Base-by-base conservation (phyloP, 345 rosid genomes). In the Acer campestre region DNA sequence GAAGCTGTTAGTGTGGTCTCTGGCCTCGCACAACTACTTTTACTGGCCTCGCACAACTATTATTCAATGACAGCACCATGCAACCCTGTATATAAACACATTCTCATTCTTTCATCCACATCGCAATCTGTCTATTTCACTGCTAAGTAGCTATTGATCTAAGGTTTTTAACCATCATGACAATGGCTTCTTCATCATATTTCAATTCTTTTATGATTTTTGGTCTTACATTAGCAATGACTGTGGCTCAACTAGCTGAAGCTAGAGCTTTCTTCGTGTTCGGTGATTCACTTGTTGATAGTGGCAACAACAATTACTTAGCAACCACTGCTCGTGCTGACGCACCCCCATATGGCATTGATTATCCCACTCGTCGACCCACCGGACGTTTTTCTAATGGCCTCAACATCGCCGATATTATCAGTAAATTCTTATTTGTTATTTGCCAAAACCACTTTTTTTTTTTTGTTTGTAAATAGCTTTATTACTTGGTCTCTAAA, bases 201-300 rank as follows among this genome's bases (percentile, higher is more conserved):
- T 23, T 16, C 27, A 22, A 6, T 42, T 62, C 29, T 66, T 25
- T 25, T 71, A 46, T 75, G 18, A 51, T 53, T 44, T 38, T 76
- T 53, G 74, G 75, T 29, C 29, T 84, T 7, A 27, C 77, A 11
- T 3, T 71, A 8, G 64, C 77, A 35, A 31, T 9, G n/a, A 35
- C 23, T 53, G n/a, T 23, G 6, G 55, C 25, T 22, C 78, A 48
- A 0, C 53, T 2, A n/a, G 79, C 78, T 0, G 88, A 87, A 77
- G 89, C 86, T 14, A 71, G 92, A 69, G 93, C 93, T 53, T 92
- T 90, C 81, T 90, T 79, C 2, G 93, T 92, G 23, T 90, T 90
- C 16, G 97, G 94, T 1, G 97, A 90, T 79, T 92, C 97, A 8
- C 90, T 92, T 12, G 95, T 90, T 53, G 97, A 92, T 55, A 85